These are phyloP conservation scores for Trichophyton mentagrophytes DNA, from an alignment of 2,329 filamentous ascomycete genomes.

Conservation along the genomic window DNA sequence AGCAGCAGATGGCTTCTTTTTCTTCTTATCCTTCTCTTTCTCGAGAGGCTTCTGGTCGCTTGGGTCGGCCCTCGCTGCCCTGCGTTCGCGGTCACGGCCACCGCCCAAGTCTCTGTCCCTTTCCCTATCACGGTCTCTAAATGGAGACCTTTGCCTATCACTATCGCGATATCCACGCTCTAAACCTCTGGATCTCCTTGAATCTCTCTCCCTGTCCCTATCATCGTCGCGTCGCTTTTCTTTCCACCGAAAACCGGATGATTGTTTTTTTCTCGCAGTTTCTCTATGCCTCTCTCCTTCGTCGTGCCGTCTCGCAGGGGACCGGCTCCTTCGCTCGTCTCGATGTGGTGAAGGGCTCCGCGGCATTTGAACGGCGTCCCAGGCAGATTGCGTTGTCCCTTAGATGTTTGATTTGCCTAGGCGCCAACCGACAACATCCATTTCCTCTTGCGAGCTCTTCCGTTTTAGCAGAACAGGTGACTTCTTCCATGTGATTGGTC, in stretches of 20 bases:
- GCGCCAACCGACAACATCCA: too few species aligned
- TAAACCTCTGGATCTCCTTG: conserved; percentile 32
- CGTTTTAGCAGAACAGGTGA: too few species aligned
- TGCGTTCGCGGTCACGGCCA: conserved; percentile 17
- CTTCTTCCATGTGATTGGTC: too few species aligned
- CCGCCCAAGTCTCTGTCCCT: conserved; percentile 19
- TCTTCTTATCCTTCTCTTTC: conserved; percentile 30
- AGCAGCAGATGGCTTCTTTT: conserved; percentile 23
- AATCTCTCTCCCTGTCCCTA: conserved; percentile 24
- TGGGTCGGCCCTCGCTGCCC: conserved; percentile 18
- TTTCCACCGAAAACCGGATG: conserved; percentile 37
- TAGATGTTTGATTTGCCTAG: too few species aligned
- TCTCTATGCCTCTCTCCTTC: conserved; percentile 19
- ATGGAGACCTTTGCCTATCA: conserved; percentile 7
- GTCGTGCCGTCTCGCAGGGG: conserved; percentile 26
- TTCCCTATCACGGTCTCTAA: conserved; percentile 16
- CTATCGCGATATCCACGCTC: conserved; percentile 41
- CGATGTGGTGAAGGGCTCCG: conserved; percentile 3
- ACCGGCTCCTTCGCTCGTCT: conserved; percentile 29
- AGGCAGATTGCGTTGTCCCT: too few species aligned
- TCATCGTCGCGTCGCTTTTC: conserved; percentile 38
- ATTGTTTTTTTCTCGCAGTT: conserved; percentile 10
- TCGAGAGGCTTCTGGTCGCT: conserved; percentile 12
- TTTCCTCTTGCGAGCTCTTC: too few species aligned
- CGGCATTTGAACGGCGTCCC: conserved; percentile 7